These are phyloP conservation scores for Leptographium galeiforme DNA, from an alignment of 2,329 filamentous ascomycete species.

Conservation along the genomic window DNA sequence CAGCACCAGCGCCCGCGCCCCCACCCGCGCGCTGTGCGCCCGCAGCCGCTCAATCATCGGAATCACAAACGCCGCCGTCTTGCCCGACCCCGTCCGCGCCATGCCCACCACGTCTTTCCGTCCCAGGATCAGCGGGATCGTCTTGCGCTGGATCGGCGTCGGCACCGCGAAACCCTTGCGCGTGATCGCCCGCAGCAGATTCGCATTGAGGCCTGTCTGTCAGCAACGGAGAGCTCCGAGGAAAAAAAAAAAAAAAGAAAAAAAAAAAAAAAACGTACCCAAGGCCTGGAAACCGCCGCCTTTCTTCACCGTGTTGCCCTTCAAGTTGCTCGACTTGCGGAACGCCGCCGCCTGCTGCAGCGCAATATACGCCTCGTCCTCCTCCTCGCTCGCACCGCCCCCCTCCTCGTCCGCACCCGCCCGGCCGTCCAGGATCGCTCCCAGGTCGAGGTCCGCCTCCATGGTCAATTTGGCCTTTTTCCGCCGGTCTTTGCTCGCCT, in stretches of 20 bases:
- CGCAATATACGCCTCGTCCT: constrained; percentile 83
- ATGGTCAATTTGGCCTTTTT: constrained; percentile 11
- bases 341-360: constrained; percentile 77
- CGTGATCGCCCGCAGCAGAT: constrained; percentile 78
- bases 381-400: constrained; percentile 38
- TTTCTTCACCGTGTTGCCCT: constrained; percentile 81
- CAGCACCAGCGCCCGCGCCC: constrained; percentile 73
- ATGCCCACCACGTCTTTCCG: constrained; percentile 96
- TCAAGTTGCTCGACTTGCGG: constrained; percentile 68
- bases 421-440: constrained; percentile 46
- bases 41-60: constrained; percentile 95
- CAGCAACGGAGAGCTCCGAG: too few species aligned
- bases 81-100: constrained; percentile 96
- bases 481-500: constrained; percentile 1
- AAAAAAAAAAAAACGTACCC: constrained; percentile 32
- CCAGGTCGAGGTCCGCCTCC: constrained; percentile 40
- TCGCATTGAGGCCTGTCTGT: constrained; percentile 54
- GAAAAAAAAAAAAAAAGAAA: background rate
- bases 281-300: constrained; percentile 94
- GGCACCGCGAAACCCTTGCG: constrained; percentile 93
- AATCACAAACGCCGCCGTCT: constrained; percentile 95
- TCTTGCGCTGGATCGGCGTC: constrained; percentile 93
- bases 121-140: constrained; percentile 81
- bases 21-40: constrained; percentile 73
- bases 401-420: constrained; percentile 28